These are phyloP conservation scores for Phaeosphaeriaceae sp. DNA, from an alignment of 2,329 filamentous ascomycete genomes.

Conservation along the genomic window DNA sequence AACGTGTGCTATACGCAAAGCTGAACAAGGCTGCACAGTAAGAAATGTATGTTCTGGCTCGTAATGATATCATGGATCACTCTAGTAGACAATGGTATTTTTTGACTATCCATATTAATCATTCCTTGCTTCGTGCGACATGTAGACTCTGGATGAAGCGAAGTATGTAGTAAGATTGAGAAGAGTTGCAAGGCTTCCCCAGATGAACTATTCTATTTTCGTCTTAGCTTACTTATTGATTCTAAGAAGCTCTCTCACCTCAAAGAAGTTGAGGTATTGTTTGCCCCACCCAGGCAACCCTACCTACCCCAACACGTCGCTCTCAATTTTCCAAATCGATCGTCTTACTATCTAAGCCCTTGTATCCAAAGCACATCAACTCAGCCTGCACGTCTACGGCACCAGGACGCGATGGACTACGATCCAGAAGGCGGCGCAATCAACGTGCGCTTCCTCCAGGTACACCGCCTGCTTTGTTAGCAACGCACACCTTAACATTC, in stretches of 20 bases:
- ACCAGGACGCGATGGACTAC: constrained; percentile 55
- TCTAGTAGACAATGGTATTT: too few species aligned
- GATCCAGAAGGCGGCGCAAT: constrained; percentile 54
- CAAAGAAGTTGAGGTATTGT: constrained; percentile 26
- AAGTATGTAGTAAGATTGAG: neutral
- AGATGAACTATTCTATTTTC: constrained; percentile 4
- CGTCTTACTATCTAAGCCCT: constrained; percentile 23
- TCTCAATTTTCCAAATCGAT: constrained; percentile 18
- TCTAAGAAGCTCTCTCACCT: constrained; percentile 18
- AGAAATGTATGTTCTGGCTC: too few species aligned
- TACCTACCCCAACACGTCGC: constrained; percentile 27
- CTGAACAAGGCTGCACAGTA: constrained; percentile 11
- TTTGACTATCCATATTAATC: too few species aligned
- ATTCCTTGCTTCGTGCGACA: too few species aligned
- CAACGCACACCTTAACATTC: constrained; percentile 4
- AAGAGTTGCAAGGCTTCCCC: constrained; percentile 5
- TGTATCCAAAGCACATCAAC: constrained; percentile 6
- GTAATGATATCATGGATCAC: neutral
- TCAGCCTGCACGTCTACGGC: constrained; percentile 16
- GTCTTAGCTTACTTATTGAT: neutral
- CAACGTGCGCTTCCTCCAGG: constrained; percentile 48
- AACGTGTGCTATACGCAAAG: neutral
- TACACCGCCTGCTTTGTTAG: constrained; percentile 34
- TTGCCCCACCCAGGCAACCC: constrained; percentile 20
- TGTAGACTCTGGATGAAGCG: too few species aligned